Percentiles rank a stretch among this genome's conserved stretches.
Conservation (phyloP, 202 grass and related monocot genomes). For the Carex arenaria region DNA sequence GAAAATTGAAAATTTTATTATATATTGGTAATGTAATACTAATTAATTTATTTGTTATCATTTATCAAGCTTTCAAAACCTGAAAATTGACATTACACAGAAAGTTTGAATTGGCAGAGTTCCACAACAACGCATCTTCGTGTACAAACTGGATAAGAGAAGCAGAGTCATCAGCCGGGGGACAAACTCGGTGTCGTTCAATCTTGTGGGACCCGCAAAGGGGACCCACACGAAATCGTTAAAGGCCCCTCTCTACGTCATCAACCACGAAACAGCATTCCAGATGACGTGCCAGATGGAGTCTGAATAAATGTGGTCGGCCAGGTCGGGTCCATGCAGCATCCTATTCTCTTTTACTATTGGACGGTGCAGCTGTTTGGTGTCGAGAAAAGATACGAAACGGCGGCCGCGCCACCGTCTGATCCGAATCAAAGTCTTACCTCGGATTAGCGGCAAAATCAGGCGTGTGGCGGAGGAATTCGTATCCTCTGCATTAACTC, state of each 20-base stretch:
- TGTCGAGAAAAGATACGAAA: background rate
- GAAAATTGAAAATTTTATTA: too few species aligned
- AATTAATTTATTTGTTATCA: too few species aligned
- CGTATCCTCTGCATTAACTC: too few species aligned
- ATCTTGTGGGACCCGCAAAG: background rate
- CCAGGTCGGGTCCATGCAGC: background rate
- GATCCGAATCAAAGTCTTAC: background rate
- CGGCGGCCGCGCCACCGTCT: slow-evolving; percentile 4
- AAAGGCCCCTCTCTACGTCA: background rate
- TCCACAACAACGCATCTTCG: background rate
- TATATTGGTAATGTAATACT: too few species aligned
- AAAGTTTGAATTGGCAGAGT: too few species aligned
- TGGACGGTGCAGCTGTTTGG: background rate
- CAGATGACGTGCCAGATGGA: background rate
- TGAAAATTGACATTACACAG: too few species aligned
- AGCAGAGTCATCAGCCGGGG: background rate
- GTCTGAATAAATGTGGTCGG: background rate
- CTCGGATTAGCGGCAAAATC: background rate
- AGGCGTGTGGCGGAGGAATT: too few species aligned
- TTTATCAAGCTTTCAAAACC: too few species aligned
- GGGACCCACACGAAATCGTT: background rate
- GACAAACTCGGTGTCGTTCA: slow-evolving; percentile 5
- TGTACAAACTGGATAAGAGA: background rate
- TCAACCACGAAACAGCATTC: background rate
- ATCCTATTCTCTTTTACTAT: background rate